Evolutionary conservation across 805 yeast genomes (phyloP).

Genomic region (Yarrowia bubula): DNA sequence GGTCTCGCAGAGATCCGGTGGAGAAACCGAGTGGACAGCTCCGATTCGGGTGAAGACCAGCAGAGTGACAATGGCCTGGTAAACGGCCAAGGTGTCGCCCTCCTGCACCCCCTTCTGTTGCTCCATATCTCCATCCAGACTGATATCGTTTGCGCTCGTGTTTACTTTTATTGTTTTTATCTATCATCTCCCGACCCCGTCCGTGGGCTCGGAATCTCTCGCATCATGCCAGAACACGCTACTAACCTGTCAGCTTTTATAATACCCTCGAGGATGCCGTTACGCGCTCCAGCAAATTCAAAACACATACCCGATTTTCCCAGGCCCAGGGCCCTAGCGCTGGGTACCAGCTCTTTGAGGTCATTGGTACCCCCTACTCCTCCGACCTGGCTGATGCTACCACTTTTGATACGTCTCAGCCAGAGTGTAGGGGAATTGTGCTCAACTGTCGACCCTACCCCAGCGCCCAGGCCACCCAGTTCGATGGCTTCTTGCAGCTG

Average conservation of each 20-base stretch:
- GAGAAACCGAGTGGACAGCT: conserved; percentile 96
- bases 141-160: not conserved
- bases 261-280: conserved; percentile 23
- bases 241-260: conserved; percentile 12
- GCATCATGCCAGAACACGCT: not conserved
- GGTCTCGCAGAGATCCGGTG: conserved; percentile 86
- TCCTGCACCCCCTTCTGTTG: conserved; percentile 56
- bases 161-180: not conserved
- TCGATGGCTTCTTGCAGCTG: conserved; percentile 19
- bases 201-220: not conserved
- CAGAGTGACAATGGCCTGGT: conserved; percentile 88
- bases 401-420: not conserved
- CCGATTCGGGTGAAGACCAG: conserved; percentile 91
- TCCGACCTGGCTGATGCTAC: not conserved
- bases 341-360: conserved; percentile 12
- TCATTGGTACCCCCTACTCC: conserved; percentile 18
- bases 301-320: conserved; percentile 12
- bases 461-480: conserved; percentile 11
- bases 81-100: conserved; percentile 96
- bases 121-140: too few species aligned
- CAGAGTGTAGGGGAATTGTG: conserved; percentile 14
- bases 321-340: not conserved
- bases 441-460: conserved; percentile 14
- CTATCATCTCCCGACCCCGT: too few species aligned
- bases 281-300: not conserved